These are phyloP conservation scores for Kuraishia borneana DNA, from an alignment of 805 yeast species.

Conservation along the genomic window DNA sequence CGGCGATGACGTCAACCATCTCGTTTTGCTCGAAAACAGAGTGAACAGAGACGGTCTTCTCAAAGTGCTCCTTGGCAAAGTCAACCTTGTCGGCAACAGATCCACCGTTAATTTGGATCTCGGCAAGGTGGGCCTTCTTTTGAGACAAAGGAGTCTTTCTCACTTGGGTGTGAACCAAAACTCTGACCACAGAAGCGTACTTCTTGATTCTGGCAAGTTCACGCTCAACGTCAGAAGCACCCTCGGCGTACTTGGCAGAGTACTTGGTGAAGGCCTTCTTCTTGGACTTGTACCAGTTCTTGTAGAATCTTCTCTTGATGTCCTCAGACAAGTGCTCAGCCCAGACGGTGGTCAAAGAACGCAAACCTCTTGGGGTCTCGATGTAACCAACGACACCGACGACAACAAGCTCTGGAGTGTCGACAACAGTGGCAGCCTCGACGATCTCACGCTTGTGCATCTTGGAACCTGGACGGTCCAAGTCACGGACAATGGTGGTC, in stretches of 20 bases:
- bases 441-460: slow-evolving; percentile 99
- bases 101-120: slow-evolving; percentile 99
- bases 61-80: slow-evolving; percentile 98
- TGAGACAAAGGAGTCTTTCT: slow-evolving; percentile 98
- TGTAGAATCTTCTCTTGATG: slow-evolving; percentile 99
- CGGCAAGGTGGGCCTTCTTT: slow-evolving; percentile 99
- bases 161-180: slow-evolving; percentile 98
- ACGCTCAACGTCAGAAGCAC: slow-evolving; percentile 79
- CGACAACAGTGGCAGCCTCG: slow-evolving; percentile 98
- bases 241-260: slow-evolving; percentile 95
- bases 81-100: slow-evolving; percentile 93
- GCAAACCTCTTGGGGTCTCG: slow-evolving; percentile 99
- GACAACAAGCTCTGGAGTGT: slow-evolving; percentile 97
- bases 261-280: slow-evolving; percentile 99
- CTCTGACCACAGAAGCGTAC: slow-evolving; percentile 98
- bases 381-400: slow-evolving; percentile 99
- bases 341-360: slow-evolving; percentile 99
- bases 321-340: slow-evolving; percentile 99
- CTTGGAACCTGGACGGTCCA: slow-evolving; percentile 99
- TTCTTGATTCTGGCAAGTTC: slow-evolving; percentile 98
- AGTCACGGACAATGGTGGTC: slow-evolving; percentile 99
- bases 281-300: slow-evolving; percentile 99
- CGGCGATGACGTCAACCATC: slow-evolving; percentile 97
- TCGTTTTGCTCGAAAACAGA: slow-evolving; percentile 98
- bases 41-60: slow-evolving; percentile 94